Percentiles rank a stretch among this genome's conserved stretches.
phyloP scores from a whole-genome alignment of 169 alveolate species.

The Plasmodium knowlesi region DNA sequence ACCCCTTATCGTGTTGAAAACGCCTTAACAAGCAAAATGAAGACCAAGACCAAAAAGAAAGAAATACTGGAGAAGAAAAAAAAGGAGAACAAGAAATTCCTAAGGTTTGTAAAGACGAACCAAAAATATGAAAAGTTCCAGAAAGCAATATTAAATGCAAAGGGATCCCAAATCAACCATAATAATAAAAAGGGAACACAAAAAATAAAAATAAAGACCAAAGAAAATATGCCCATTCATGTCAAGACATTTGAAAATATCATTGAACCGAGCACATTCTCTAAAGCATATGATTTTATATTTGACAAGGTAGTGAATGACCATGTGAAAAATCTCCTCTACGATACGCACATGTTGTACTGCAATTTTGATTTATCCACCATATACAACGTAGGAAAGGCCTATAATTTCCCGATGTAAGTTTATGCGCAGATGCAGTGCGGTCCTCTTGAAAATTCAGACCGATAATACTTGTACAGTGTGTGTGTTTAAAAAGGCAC shows the following conservation, averaged over 20 bases:
- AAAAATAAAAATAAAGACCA: slow-evolving; percentile 26
- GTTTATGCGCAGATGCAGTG: not conserved
- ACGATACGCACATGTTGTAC: slow-evolving; percentile 34
- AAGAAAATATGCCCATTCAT: not conserved
- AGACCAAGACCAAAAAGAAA: slow-evolving; percentile 45
- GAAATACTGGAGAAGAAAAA: slow-evolving; percentile 61
- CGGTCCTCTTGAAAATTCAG: not conserved
- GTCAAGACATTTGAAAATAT: slow-evolving; percentile 4
- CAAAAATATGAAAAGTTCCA: slow-evolving; percentile 68
- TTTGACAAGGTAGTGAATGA: slow-evolving; percentile 47
- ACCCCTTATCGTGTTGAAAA: not conserved
- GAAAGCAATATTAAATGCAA: slow-evolving; percentile 60
- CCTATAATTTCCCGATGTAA: slow-evolving; percentile 55
- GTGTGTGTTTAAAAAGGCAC: not conserved
- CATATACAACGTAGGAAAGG: slow-evolving; percentile 28
- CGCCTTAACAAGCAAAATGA: too few relatives aligned
- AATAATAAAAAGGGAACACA: slow-evolving; percentile 35
- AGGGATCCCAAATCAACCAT: slow-evolving; percentile 30
- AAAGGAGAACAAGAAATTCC: slow-evolving; percentile 44
- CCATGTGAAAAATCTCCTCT: not conserved
- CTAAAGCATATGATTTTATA: slow-evolving; percentile 60
- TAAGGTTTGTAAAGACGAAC: slow-evolving; percentile 32
- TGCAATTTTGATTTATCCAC: slow-evolving; percentile 59
- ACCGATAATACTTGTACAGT: not conserved
- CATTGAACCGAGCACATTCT: slow-evolving; percentile 43